Percentiles rank a stretch among this genome's conserved stretches.
Conservation (phyloP, 768 basidiomycete species). For the Leccinum ochraceum region DNA sequence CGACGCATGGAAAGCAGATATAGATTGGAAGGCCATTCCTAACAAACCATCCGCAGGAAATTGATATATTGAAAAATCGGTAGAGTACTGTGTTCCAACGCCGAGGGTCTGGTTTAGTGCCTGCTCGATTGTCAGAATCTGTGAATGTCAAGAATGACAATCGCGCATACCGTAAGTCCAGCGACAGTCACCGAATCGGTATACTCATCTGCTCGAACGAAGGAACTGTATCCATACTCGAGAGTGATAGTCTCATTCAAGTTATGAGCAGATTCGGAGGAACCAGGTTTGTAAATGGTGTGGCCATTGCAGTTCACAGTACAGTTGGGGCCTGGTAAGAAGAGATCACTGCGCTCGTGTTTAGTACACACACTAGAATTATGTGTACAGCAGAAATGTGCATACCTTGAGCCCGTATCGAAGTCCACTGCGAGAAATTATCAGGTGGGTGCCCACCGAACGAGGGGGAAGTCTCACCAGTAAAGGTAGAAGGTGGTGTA, state of each 20-base stretch:
- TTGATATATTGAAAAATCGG: neutral
- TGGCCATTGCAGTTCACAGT: constrained; percentile 30
- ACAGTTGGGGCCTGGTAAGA: constrained; percentile 29
- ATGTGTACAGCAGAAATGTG: neutral
- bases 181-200: constrained; percentile 13
- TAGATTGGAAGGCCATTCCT: constrained; percentile 44
- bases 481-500: neutral
- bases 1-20: constrained; percentile 35
- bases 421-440: neutral
- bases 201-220: constrained; percentile 11
- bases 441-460: neutral
- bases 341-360: constrained; percentile 22
- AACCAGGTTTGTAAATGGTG: constrained; percentile 31
- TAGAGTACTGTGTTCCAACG: constrained; percentile 12
- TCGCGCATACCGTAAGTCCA: constrained; percentile 8
- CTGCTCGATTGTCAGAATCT: constrained; percentile 7
- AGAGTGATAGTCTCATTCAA: neutral
- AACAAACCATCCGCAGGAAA: constrained; percentile 31
- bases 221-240: neutral
- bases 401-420: constrained; percentile 14
- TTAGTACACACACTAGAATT: too few relatives aligned
- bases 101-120: constrained; percentile 17
- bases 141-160: neutral
- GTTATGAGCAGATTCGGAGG: constrained; percentile 12
- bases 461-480: neutral